Percentiles rank a stretch among this genome's conserved stretches.
phyloP scores from a whole-genome alignment of 164 flowering plant species.

The Dillenia suffruticosa region DNA sequence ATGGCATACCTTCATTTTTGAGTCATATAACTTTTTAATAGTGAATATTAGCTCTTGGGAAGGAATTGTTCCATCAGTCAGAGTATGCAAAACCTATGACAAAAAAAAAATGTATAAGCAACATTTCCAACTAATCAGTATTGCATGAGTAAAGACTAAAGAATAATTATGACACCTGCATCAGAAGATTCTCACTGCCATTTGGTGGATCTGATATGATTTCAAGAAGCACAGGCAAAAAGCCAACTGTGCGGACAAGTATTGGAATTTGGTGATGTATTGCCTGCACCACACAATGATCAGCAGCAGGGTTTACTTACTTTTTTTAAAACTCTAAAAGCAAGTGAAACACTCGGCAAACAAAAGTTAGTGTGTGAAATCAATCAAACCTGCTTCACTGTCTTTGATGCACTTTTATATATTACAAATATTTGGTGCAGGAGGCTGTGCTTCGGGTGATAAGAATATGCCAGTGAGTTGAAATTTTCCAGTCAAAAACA shows the following conservation, averaged over 20 bases:
- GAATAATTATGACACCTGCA: conserved; percentile 49
- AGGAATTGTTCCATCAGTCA: conserved; percentile 79
- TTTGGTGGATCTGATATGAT: conserved; percentile 83
- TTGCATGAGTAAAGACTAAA: background rate
- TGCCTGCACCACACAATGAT: conserved; percentile 51
- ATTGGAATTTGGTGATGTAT: conserved; percentile 82
- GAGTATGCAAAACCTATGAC: conserved; percentile 74
- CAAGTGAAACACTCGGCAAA: too few species aligned
- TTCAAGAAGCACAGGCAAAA: conserved; percentile 76
- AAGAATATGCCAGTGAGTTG: conserved; percentile 4
- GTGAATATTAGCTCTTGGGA: conserved; percentile 60
- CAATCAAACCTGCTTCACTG: conserved; percentile 69
- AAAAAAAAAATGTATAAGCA: conserved; percentile 2
- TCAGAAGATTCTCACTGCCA: conserved; percentile 82
- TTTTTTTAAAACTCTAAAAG: too few species aligned
- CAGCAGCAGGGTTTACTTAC: background rate
- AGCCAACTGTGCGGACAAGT: conserved; percentile 85
- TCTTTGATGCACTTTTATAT: conserved; percentile 52
- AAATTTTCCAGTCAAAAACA: background rate
- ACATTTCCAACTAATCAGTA: conserved; percentile 4
- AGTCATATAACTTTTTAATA: conserved; percentile 60
- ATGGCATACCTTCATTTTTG: conserved; percentile 62
- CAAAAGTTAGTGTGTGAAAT: too few species aligned
- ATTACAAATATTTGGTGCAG: conserved; percentile 68
- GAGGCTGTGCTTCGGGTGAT: conserved; percentile 78